Conservation (phyloP, 148 eudicot species). For the Silene conica region DNA sequence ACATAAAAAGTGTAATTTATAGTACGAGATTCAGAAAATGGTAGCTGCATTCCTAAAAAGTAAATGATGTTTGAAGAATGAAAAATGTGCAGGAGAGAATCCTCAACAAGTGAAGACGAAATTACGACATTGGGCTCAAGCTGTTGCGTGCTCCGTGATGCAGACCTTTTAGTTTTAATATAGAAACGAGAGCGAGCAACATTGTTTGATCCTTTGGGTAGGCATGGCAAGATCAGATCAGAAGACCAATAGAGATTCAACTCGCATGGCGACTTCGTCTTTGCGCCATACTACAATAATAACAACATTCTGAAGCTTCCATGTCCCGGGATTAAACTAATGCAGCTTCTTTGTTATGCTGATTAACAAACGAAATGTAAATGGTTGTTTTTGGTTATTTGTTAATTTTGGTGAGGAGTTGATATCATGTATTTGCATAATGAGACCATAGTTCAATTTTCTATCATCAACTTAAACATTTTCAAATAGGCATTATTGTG, state of each 20-base stretch:
- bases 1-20: too few species aligned
- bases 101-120: conserved; percentile 74
- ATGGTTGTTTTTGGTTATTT: neutral
- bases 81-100: conserved; percentile 47
- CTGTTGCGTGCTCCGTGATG: conserved; percentile 76
- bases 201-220: neutral
- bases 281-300: too few species aligned
- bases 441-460: neutral
- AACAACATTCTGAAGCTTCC: neutral
- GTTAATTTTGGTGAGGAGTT: neutral
- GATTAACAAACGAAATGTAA: conserved; percentile 1
- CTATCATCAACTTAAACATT: neutral
- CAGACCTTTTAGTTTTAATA: conserved; percentile 36
- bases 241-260: too few species aligned
- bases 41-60: too few species aligned
- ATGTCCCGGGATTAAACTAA: conserved; percentile 10
- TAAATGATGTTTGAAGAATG: too few species aligned
- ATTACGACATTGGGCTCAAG: conserved; percentile 84
- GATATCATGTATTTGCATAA: neutral
- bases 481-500: neutral
- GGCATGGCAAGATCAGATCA: neutral
- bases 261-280: neutral
- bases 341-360: conserved; percentile 18
- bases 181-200: neutral
- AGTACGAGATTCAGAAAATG: too few species aligned